Evolutionary conservation across 495 filamentous ascomycete species (phyloP), one percentile per base, ranked within the genome.

Genomic region (Penicillium chermesinum): DNA sequence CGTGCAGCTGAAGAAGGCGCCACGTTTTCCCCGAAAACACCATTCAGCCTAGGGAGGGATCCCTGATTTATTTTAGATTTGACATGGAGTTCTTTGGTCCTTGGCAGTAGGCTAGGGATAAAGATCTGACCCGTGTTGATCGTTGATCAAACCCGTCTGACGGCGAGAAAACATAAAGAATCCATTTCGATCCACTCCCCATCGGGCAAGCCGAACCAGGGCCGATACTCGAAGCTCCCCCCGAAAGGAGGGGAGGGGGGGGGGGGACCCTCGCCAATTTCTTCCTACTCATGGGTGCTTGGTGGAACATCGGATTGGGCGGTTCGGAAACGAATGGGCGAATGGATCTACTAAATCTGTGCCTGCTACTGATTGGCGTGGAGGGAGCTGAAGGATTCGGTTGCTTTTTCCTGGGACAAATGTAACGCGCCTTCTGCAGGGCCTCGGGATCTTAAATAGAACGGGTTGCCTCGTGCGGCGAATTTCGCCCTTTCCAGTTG

Each of bases 91-190:
- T 10, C 19, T 27, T 17, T 41, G 37, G 38, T 35, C 57, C 59
- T 63, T 56, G 57, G 53, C 55, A 46, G 45, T n/a, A 49, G 53
- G 54, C 59, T 62, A 62, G 54, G 59, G 59, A 55, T 63, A 63
- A 63, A 59, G 59, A 63, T 63, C 59, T 63, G 45, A 63, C 59
- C 53, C 41, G 45, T 48, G 52, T 37, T 45, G 45, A 56, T 52
- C 49, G 22, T 20, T 37, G 54, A 56, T 56, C 45, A 46, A 39
- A 46, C 27, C 46, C 34, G 21, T 14, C 35, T 37, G 12, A 37
- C 15, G 4, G 6, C 3, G 13, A 12, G 14, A n/a, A 44, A 32
- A 33, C 17, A 44, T 13, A 44, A 44, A 44, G 20, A 3, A 18
- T 16, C n/a, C n/a, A n/a, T n/a, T n/a, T n/a, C n/a, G n/a, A n/a